Evolutionary conservation across 345 rosid genomes (phyloP), one percentile per base, ranked within the genome.

Genomic region (Eucalyptus lansdowneana): DNA sequence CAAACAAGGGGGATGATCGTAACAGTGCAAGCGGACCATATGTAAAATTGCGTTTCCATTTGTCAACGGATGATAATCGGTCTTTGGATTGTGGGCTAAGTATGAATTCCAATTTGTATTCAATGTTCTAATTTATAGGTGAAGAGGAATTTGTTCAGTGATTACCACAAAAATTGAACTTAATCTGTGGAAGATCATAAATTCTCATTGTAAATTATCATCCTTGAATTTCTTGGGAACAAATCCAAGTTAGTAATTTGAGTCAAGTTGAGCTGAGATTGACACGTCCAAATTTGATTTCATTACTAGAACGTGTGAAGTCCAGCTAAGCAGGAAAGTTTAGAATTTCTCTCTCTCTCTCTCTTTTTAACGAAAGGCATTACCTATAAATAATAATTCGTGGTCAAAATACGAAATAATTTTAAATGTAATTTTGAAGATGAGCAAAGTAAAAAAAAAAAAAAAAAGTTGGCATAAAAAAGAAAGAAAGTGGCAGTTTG

Each of bases 21-120:
- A 58, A 1, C 3, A 0, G n/a, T 24, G 29, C 67, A 58, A 58
- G 67, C 0, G 7, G 0, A 25, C 6, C n/a, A 58, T 0, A 58
- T 60, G 27, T 3, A 25, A 58, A 60, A 27, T 25, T 7, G 8
- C 0, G 1, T 60, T 27, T 27, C 31, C 1, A 27, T 27, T 12
- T 0, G 15, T 25, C 4, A 1, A 60, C 13, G 12, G 8, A 60
- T 60, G 67, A 60, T 60, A 11, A 60, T 6, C 1, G 12, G 31
- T 60, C 12, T 25, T 60, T 60, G 31, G 31, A 25, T 60, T 60
- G 4, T 60, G 67, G 31, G 67, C 67, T 60, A 27, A 22, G 12
- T 10, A 24, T 5, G 62, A 56, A 22, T 56, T 56, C 62, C 0
- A 0, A 56, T 22, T 56, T 10, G 12, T 9, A 2, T 56, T 7